Evolutionary conservation across 2,329 filamentous ascomycete species (phyloP), one percentile per base, ranked within the genome.

Genomic region (Phyllachora maydis): DNA sequence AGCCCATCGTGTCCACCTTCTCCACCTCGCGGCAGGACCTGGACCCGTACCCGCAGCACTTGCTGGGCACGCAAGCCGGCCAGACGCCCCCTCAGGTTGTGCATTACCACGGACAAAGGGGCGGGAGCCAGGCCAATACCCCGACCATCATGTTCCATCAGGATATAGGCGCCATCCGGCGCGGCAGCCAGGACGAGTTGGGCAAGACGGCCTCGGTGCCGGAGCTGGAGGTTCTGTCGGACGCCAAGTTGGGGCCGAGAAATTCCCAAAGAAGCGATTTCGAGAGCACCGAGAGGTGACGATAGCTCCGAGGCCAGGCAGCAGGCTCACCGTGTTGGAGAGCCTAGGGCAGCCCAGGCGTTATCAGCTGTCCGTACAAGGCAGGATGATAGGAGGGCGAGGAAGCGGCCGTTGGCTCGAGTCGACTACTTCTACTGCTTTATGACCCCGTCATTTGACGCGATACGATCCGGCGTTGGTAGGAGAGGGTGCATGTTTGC

Each of bases 1-100:
- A 72, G 39, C 68, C 69, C 4, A 52, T 73, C 12, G 61, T 74
- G 20, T 74, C 68, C 21, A 70, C 65, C 12, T 75, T 75, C 36
- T 74, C 68, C 17, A 75, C 69, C 2, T 74, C 68, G 7, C 73
- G 67, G 45, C 70, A 69, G 40, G 69, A 75, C 38, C 47, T 75
- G 16, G 64, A 74, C 35, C 69, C 63, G 1, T 74, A 74, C 36
- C 68, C 69, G 4, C 70, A 66, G 14, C 64, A 73, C 34, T 53
- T 71, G 23, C 46, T 73, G 4, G 67, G 66, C 10, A 57, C 63
- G 3, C 62, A 69, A 32, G 59, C 60, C 18, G 66, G 66, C 10
- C 66, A 72, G 39, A 52, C 59, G 10, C 65, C 66, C 14, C 67
- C 67, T 7, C 67, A 73, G 37, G 67, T 73, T 3, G 54, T 73